Evolutionary conservation across 139 green algal genomes (phyloP).

Genomic region (Chlamydomonas sp.): DNA sequence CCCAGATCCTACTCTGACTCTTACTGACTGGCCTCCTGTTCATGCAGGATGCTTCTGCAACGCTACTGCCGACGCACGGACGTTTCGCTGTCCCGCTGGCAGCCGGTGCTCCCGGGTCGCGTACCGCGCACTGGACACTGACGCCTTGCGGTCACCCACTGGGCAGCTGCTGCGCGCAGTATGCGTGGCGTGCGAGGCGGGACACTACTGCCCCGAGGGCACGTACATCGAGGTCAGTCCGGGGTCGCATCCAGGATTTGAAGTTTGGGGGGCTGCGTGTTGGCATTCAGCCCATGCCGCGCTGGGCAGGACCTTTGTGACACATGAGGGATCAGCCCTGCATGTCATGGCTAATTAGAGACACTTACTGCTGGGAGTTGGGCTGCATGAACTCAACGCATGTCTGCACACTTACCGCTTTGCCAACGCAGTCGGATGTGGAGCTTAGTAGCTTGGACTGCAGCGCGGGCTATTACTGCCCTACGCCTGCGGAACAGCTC

Average conservation of each 20-base stretch:
- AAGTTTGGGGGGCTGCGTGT: background rate
- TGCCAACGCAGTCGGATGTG: slow-evolving; percentile 14
- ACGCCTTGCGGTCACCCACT: slow-evolving; percentile 7
- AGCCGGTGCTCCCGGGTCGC: slow-evolving; percentile 24
- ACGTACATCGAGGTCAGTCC: slow-evolving; percentile 27
- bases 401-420: background rate
- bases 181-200: slow-evolving; percentile 44
- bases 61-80: slow-evolving; percentile 21
- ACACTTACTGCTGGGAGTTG: background rate
- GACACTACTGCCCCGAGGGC: slow-evolving; percentile 54
- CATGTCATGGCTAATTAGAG: too few relatives aligned
- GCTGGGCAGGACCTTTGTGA: background rate
- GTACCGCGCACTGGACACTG: slow-evolving; percentile 29
- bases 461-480: slow-evolving; percentile 49
- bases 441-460: slow-evolving; percentile 39
- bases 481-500: slow-evolving; percentile 16
- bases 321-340: background rate
- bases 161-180: slow-evolving; percentile 18
- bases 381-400: background rate
- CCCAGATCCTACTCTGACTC: background rate
- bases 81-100: slow-evolving; percentile 47
- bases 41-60: slow-evolving; percentile 54
- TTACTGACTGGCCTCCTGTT: background rate
- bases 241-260: background rate
- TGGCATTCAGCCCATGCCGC: background rate